These are phyloP conservation scores for Thyridium curvatum DNA, from an alignment of 2,329 filamentous ascomycete species.

Conservation along the genomic window DNA sequence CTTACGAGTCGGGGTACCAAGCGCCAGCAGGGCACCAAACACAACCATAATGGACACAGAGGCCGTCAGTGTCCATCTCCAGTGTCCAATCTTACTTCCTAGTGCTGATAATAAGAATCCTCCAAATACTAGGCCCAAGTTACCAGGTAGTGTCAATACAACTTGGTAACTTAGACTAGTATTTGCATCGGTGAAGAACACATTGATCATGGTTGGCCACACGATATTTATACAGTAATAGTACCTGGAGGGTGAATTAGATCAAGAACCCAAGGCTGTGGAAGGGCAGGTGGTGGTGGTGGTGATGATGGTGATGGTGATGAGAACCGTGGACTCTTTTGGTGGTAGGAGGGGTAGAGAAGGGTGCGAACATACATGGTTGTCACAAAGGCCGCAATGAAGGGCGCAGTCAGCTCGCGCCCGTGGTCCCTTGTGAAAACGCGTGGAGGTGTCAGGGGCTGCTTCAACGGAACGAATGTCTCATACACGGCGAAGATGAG, in stretches of 20 bases:
- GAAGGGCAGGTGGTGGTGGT: too few species aligned
- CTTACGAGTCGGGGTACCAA: slow-evolving; percentile 34
- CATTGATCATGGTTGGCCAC: slow-evolving; percentile 39
- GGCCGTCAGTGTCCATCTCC: slow-evolving; percentile 38
- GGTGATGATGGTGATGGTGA: too few species aligned
- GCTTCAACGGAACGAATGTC: slow-evolving; percentile 26
- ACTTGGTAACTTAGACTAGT: slow-evolving; percentile 24
- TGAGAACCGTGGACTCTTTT: too few species aligned
- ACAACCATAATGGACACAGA: slow-evolving; percentile 38
- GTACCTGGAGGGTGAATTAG: slow-evolving; percentile 1
- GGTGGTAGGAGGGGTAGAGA: background rate
- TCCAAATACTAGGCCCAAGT: slow-evolving; percentile 35
- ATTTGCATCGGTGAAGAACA: slow-evolving; percentile 30
- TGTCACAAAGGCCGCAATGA: slow-evolving; percentile 35
- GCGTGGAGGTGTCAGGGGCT: slow-evolving; percentile 33
- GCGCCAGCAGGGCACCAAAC: slow-evolving; percentile 35
- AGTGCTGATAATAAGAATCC: slow-evolving; percentile 32
- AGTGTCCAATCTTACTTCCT: slow-evolving; percentile 34
- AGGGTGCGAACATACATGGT: slow-evolving; percentile 36
- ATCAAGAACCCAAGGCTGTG: too few species aligned
- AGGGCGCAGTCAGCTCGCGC: slow-evolving; percentile 39
- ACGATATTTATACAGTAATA: slow-evolving; percentile 41
- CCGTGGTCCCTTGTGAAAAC: slow-evolving; percentile 37
- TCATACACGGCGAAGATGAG: slow-evolving; percentile 31
- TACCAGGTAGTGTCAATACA: slow-evolving; percentile 34